Conservation (phyloP, 202 grass and related monocot species). For the Panicum virgatum region DNA sequence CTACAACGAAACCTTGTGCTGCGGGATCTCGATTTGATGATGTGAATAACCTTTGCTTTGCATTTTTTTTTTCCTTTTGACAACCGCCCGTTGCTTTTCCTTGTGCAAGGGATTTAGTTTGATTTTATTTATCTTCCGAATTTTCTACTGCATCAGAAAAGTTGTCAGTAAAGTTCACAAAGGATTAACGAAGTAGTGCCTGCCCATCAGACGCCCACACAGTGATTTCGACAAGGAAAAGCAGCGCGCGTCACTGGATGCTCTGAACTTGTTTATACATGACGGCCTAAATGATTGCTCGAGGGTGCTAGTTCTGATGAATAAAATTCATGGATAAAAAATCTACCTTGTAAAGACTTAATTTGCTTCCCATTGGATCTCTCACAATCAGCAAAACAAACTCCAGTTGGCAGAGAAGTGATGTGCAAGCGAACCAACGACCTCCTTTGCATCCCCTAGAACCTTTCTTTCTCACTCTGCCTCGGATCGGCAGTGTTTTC, state of each 20-base stretch:
- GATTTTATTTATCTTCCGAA: background rate
- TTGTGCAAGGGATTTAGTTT: background rate
- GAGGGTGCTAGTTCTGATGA: no score
- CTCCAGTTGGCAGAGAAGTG: no score
- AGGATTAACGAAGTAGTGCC: background rate
- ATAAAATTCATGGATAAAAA: background rate
- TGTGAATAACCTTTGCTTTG: background rate
- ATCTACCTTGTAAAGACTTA: background rate
- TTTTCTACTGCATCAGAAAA: background rate
- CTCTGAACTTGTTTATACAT: background rate
- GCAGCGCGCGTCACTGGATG: background rate
- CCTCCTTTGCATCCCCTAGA: background rate
- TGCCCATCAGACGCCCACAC: background rate
- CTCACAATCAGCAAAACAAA: background rate
- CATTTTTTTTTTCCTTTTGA: background rate
- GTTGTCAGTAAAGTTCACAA: background rate
- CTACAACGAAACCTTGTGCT: background rate
- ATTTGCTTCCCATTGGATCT: background rate
- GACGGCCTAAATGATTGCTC: background rate
- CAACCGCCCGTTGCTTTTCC: background rate
- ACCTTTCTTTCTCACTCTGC: background rate
- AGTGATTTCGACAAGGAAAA: background rate
- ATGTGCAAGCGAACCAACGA: background rate
- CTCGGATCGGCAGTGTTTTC: background rate
- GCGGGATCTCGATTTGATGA: slow-evolving; percentile 2